Evolutionary conservation across 306 rosid species (phyloP).

Genomic region (Betula pendula): DNA sequence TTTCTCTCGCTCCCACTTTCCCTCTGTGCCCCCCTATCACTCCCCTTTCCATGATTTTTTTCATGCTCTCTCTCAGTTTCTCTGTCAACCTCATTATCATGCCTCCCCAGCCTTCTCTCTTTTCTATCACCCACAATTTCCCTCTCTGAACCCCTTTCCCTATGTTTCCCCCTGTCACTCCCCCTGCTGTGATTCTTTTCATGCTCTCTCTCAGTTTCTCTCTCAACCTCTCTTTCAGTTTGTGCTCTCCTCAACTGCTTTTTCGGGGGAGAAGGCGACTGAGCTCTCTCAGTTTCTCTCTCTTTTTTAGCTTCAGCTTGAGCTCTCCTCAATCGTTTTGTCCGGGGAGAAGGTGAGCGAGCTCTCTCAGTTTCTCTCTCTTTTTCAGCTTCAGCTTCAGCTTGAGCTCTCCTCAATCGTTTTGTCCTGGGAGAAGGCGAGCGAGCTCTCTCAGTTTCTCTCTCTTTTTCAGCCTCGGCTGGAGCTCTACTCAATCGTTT

Average conservation of each 20-base stretch:
- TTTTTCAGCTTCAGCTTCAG: not conserved
- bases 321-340: slow-evolving; percentile 46
- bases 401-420: slow-evolving; percentile 25
- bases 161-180: slow-evolving; percentile 19
- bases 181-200: slow-evolving; percentile 26
- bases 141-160: slow-evolving; percentile 33
- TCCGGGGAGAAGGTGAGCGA: slow-evolving; percentile 35
- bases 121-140: slow-evolving; percentile 34
- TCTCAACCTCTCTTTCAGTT: slow-evolving; percentile 32
- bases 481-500: no score
- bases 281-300: slow-evolving; percentile 5
- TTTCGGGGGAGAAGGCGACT: slow-evolving; percentile 35
- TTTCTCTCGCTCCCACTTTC: slow-evolving; percentile 35
- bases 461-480: no score
- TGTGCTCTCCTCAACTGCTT: slow-evolving; percentile 51
- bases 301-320: slow-evolving; percentile 18
- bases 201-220: slow-evolving; percentile 35
- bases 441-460: no score
- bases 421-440: no score
- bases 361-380: slow-evolving; percentile 8
- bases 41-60: slow-evolving; percentile 18
- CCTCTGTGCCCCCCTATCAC: slow-evolving; percentile 24
- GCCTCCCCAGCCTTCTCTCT: slow-evolving; percentile 33
- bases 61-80: slow-evolving; percentile 33
- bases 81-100: slow-evolving; percentile 26